Base-by-base conservation (phyloP, 495 filamentous ascomycete genomes). In the Talaromyces ruber region DNA sequence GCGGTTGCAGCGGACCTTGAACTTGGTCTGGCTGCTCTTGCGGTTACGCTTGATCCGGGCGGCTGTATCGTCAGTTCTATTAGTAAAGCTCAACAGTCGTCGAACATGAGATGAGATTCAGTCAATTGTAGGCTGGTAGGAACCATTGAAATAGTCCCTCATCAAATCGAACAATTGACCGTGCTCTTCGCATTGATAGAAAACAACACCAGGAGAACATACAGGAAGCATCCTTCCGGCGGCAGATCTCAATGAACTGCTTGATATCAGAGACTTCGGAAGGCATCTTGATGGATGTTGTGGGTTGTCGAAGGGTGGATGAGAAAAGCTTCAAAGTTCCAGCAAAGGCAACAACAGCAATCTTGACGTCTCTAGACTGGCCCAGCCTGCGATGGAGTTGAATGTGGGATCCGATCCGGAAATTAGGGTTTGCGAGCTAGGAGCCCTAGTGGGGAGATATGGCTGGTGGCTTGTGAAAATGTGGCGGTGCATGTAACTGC, bases 161-260 rank as follows among this genome's bases (percentile, higher is more conserved):
- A 39, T 6, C 25, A 22, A 18, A 62, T 30, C 29, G 45, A 51
- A 61, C 25, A 53, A 26, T 24, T 25, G 21, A 54, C 21, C 21
- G 28, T 16, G 14, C 21, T 16, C 24, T 11, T 25, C 21, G 24
- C 6, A 16, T 25, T 26, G 8, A n/a, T 54, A 21, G 1, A 16
- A 54, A 52, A 11, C 50, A 52, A 21, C 14, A 9, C 14, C 22
- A 3, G 34, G 58, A 56, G 25, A 56, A 88, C 85, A 64, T 88
- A 96, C 93, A 96, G 71, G 90, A 92, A 72, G 95, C 94, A 85
- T 99, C 94, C 81, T 94, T 94, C 72, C 94, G 89, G 79, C 93
- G 87, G 89, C 91, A 96, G 83, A 98, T 93, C 90, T 99, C 95
- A 81, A 99, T 95, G 88, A 99, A 99, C 83, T 97, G 81, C 91